These are phyloP conservation scores for Pseudocercospora fijiensis DNA, from an alignment of 2,329 filamentous ascomycete genomes.

Conservation along the genomic window DNA sequence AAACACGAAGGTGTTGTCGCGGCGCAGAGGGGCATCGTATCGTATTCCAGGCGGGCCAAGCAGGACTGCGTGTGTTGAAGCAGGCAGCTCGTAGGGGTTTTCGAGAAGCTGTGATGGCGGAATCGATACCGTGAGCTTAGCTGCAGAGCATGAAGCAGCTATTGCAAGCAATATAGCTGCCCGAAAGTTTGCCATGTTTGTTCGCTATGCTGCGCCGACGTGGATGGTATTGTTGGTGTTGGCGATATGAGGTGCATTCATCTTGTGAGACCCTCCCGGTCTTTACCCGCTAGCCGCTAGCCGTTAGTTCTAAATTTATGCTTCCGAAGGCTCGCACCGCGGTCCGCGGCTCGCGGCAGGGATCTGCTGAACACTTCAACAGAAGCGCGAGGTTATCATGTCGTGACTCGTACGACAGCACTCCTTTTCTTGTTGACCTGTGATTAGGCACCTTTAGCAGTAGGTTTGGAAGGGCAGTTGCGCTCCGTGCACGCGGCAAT, in stretches of 20 bases:
- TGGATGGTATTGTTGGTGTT: not conserved
- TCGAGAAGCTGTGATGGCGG: conserved; percentile 46
- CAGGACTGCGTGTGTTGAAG: conserved; percentile 65
- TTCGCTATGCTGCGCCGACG: not conserved
- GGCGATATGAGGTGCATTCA: conserved; percentile 4
- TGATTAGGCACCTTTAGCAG: not conserved
- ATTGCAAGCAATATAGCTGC: conserved; percentile 19
- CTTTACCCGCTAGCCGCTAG: no score
- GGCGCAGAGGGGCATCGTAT: conserved; percentile 63
- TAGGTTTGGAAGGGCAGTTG: no score
- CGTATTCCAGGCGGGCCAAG: conserved; percentile 43
- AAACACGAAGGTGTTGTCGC: conserved; percentile 73
- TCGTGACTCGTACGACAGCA: not conserved
- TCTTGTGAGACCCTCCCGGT: not conserved
- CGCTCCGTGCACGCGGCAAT: no score
- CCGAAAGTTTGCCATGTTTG: conserved; percentile 11
- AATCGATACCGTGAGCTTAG: conserved; percentile 54
- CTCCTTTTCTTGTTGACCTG: conserved; percentile 2
- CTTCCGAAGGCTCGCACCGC: no score
- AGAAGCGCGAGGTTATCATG: not conserved
- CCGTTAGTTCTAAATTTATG: no score
- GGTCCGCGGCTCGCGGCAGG: no score
- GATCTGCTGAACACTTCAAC: not conserved
- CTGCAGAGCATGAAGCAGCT: conserved; percentile 39
- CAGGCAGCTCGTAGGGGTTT: conserved; percentile 50